Conservation (phyloP, 2,329 filamentous ascomycete genomes). For the Teratosphaeriaceae sp. region DNA sequence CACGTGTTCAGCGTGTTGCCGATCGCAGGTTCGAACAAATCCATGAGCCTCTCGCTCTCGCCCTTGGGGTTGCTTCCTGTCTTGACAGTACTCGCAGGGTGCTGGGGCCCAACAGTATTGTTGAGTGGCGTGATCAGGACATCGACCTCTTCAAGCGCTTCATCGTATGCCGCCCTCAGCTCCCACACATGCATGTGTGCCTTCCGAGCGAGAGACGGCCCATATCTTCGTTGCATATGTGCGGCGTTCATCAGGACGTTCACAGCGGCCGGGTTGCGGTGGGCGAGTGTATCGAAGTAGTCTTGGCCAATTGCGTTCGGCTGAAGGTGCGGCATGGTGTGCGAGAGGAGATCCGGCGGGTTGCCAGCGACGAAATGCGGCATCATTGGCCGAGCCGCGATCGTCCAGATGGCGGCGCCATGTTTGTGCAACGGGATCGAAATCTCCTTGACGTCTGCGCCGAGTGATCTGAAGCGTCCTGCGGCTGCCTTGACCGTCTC, state of each 20-base stretch:
- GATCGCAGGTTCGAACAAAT: constrained; percentile 39
- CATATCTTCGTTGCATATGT: constrained; percentile 25
- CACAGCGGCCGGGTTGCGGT: constrained; percentile 40
- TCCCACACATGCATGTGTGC: constrained; percentile 42
- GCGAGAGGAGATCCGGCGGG: constrained; percentile 23
- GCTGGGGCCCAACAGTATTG: constrained; percentile 39
- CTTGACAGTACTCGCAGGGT: constrained; percentile 25
- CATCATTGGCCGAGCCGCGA: constrained; percentile 28
- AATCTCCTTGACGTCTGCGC: constrained; percentile 40
- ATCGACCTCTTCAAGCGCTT: constrained; percentile 38
- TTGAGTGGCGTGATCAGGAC: constrained; percentile 44
- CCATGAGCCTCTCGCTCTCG: constrained; percentile 27
- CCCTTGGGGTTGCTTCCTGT: constrained; percentile 19
- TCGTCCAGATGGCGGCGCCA: constrained; percentile 45
- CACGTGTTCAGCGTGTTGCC: constrained; percentile 40
- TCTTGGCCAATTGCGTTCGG: constrained; percentile 29
- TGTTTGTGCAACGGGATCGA: constrained; percentile 43
- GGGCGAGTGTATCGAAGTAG: constrained; percentile 40
- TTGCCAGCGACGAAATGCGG: constrained; percentile 24
- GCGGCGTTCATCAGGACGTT: constrained; percentile 38
- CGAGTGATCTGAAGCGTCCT: constrained; percentile 33
- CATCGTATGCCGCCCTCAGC: constrained; percentile 44
- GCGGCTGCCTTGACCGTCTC: constrained; percentile 33
- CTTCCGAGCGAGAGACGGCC: constrained; percentile 35
- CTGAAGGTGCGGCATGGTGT: constrained; percentile 27